These are phyloP conservation scores for Fusarium irregulare DNA, from an alignment of 2,329 filamentous ascomycete species.

Conservation along the genomic window DNA sequence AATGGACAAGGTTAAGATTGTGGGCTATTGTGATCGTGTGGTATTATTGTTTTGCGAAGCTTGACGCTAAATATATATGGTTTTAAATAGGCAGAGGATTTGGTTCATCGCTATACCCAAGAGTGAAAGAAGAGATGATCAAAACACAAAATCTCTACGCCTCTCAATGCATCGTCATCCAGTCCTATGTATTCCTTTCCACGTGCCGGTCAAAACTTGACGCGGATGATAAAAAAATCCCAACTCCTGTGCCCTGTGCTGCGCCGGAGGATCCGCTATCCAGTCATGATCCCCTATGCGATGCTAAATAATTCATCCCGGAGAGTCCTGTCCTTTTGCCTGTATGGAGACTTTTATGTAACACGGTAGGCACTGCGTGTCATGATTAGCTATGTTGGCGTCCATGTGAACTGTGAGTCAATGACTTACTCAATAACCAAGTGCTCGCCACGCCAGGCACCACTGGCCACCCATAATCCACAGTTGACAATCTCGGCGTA, in stretches of 20 bases:
- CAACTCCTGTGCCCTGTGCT: conserved; percentile 33
- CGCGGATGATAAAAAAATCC: conserved; percentile 20
- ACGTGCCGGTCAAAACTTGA: conserved; percentile 34
- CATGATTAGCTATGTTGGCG: conserved; percentile 15
- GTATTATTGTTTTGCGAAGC: conserved; percentile 23
- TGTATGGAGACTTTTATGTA: conserved; percentile 41
- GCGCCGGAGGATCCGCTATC: conserved; percentile 41
- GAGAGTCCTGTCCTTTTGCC: conserved; percentile 3
- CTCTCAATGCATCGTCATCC: conserved; percentile 38
- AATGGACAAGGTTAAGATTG: neutral
- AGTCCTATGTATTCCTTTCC: conserved; percentile 24
- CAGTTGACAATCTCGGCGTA: conserved; percentile 62
- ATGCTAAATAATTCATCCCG: conserved; percentile 30
- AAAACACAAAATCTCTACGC: conserved; percentile 28
- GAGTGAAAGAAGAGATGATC: conserved; percentile 16
- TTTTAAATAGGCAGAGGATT: conserved; percentile 32
- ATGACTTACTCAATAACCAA: conserved; percentile 59
- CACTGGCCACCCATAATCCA: conserved; percentile 62
- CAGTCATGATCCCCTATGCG: conserved; percentile 39
- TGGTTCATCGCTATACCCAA: conserved; percentile 25
- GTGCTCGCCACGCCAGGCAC: conserved; percentile 59
- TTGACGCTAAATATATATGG: conserved; percentile 20
- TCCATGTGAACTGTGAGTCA: conserved; percentile 12
- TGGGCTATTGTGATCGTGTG: neutral
- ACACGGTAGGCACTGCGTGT: conserved; percentile 50